These are phyloP conservation scores for Hypoxylon sp. DNA, from an alignment of 2,329 filamentous ascomycete genomes.

Conservation along the genomic window DNA sequence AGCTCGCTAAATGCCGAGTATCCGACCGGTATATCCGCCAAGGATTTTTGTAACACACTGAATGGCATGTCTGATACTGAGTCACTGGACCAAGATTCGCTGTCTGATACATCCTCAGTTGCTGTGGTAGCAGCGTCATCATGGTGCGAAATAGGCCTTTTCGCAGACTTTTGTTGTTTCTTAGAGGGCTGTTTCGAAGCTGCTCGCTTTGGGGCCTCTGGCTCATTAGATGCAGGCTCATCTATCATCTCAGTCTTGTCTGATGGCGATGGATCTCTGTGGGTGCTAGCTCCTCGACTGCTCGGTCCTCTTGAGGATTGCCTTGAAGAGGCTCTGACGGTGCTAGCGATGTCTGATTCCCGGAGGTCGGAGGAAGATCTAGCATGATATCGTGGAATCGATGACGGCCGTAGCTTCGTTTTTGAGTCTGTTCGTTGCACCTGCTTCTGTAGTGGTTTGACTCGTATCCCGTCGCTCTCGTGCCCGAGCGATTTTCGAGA, in stretches of 20 bases:
- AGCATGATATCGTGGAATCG: constrained; percentile 49
- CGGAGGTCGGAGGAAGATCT: constrained; percentile 42
- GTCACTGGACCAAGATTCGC: constrained; percentile 45
- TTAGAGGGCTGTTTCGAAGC: constrained; percentile 41
- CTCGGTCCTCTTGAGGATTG: constrained; percentile 42
- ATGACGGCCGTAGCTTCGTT: constrained; percentile 37
- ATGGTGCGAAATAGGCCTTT: constrained; percentile 21
- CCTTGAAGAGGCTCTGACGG: constrained; percentile 43
- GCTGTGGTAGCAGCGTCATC: constrained; percentile 37
- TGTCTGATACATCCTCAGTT: constrained; percentile 47
- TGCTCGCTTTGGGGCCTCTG: constrained; percentile 49
- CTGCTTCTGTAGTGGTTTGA: constrained; percentile 24
- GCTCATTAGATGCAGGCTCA: constrained; percentile 48
- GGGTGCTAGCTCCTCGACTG: constrained; percentile 31
- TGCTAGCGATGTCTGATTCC: constrained; percentile 41
- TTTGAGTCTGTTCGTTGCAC: constrained; percentile 43
- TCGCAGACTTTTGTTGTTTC: constrained; percentile 24
- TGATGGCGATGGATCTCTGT: constrained; percentile 40
- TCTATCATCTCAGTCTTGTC: constrained; percentile 48
- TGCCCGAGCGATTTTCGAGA: constrained; percentile 9
- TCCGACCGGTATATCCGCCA: constrained; percentile 70
- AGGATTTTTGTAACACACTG: constrained; percentile 57
- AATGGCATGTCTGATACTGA: constrained; percentile 52
- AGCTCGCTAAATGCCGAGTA: constrained; percentile 73
- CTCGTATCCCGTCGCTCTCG: constrained; percentile 46